phyloP scores from a whole-genome alignment of 1,284 basidiomycete species.

The Leccinum subrobustum region DNA sequence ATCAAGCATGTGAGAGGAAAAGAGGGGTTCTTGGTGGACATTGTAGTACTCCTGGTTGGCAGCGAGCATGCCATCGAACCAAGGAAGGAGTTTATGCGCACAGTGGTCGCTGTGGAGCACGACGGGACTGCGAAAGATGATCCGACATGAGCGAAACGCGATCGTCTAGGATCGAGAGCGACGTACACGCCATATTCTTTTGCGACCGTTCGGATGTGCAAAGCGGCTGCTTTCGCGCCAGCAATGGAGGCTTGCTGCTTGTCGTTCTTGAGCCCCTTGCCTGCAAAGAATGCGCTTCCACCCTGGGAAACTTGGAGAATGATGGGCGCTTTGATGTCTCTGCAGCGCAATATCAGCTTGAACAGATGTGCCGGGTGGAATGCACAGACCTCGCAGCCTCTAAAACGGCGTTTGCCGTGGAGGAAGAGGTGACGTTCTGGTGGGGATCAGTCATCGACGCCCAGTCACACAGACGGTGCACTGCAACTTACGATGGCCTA shows the following conservation, averaged over 20 bases:
- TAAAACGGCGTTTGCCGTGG: conserved; percentile 71
- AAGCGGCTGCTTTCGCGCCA: conserved; percentile 91
- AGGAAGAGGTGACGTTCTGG: conserved; percentile 74
- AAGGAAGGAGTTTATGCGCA: conserved; percentile 96
- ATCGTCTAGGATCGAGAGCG: not conserved
- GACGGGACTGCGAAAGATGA: conserved; percentile 67
- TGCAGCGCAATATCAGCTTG: conserved; percentile 23
- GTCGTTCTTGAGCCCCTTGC: conserved; percentile 94
- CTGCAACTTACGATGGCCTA: conserved; percentile 59
- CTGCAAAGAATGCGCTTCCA: conserved; percentile 94
- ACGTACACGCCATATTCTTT: conserved; percentile 89
- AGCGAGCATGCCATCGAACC: conserved; percentile 99
- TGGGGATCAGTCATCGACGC: conserved; percentile 1
- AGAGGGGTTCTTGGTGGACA: conserved; percentile 87
- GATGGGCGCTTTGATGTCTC: conserved; percentile 94
- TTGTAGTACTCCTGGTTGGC: conserved; percentile 96
- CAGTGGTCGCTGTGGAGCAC: conserved; percentile 99
- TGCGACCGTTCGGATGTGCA: conserved; percentile 88
- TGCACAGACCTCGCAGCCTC: conserved; percentile 64
- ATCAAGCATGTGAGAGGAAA: conserved; percentile 99
- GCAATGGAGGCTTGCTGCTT: conserved; percentile 96
- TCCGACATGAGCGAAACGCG: not conserved
- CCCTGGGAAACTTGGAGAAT: conserved; percentile 98
- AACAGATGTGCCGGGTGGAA: not conserved
- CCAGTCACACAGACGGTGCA: conserved; percentile 4